phyloP scores from a whole-genome alignment of 1,284 basidiomycete genomes.

The Sphaerobolus stellatus region DNA sequence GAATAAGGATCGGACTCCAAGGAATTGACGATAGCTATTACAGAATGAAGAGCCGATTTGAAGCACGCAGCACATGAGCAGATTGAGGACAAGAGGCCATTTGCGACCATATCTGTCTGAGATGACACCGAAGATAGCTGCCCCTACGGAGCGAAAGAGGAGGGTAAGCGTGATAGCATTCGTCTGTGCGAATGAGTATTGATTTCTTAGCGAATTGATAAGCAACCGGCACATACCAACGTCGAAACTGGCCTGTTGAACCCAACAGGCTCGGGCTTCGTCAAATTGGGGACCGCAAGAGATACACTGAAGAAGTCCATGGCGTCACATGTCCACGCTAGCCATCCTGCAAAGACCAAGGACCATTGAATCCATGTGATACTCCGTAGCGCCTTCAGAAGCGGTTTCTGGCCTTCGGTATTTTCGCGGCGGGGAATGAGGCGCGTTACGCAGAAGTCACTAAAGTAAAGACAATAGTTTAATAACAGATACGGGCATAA shows the following conservation, averaged over 20 bases:
- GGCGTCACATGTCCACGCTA: slow-evolving; percentile 79
- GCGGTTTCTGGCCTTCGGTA: slow-evolving; percentile 28
- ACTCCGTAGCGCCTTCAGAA: slow-evolving; percentile 38
- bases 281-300: slow-evolving; percentile 61
- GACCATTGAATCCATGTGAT: slow-evolving; percentile 48
- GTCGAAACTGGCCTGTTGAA: slow-evolving; percentile 6
- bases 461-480: no score
- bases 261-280: slow-evolving; percentile 23
- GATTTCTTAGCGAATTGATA: no score
- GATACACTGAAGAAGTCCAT: slow-evolving; percentile 86
- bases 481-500: no score
- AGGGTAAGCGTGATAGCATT: slow-evolving; percentile 90
- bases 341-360: slow-evolving; percentile 56
- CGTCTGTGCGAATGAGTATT: no score
- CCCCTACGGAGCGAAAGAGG: slow-evolving; percentile 86
- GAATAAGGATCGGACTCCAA: slow-evolving; percentile 74
- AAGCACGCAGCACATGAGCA: slow-evolving; percentile 69
- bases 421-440: slow-evolving; percentile 52
- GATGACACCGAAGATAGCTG: slow-evolving; percentile 78
- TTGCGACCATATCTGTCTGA: slow-evolving; percentile 90
- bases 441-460: no score
- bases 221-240: no score
- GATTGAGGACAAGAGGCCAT: slow-evolving; percentile 85
- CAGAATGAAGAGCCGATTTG: slow-evolving; percentile 79
- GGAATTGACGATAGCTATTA: slow-evolving; percentile 66